Evolutionary conservation across 2,329 filamentous ascomycete genomes (phyloP), one percentile per base, ranked within the genome.

Genomic region (Talaromyces marneffei): DNA sequence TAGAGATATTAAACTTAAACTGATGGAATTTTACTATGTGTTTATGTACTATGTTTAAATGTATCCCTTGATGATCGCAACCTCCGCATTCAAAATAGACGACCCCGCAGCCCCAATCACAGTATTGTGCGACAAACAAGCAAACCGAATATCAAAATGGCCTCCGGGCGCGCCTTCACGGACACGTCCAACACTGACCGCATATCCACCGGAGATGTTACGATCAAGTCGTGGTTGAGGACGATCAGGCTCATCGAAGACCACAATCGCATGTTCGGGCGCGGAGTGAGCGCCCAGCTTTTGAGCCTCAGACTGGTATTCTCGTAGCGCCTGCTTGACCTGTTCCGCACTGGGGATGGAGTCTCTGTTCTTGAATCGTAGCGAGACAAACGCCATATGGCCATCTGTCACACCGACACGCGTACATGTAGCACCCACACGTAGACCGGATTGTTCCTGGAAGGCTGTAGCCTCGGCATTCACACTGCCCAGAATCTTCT

Each of bases 51-150:
- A 52, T 35, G n/a, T 20, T 16, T 52, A 55, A 39, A 55, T 82
- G 71, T 88, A 91, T 4, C 92, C 93, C 80, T 96, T 95, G 66
- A 97, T 84, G 10, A 96, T 87, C 25, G 92, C 91, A 29, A 92
- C 91, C 76, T 97, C 93, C 29, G 92, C 92, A 71, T 97, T 97
- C 68, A 97, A 77, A 77, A 97, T 96, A 33, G 91, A 96, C 1
- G 91, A 95, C 10, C 94, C 94, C n/a, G 93, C 92, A 33, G 94
- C 94, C 66, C 93, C 93, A 73, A 99, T 93, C 60, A 99, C 89
- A 64, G 93, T 90, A 71, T 90, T 90, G 71, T 97, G 94, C 72
- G 91, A 96, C 68, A 97, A 80, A 25, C 92, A 91, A 64, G 94
- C 92, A 76, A 97, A 97, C 75, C 95, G 92, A 73, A 97, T 84